These are phyloP conservation scores for Gnaphalium uliginosum DNA, from an alignment of 129 eudicot genomes.

Conservation along the genomic window DNA sequence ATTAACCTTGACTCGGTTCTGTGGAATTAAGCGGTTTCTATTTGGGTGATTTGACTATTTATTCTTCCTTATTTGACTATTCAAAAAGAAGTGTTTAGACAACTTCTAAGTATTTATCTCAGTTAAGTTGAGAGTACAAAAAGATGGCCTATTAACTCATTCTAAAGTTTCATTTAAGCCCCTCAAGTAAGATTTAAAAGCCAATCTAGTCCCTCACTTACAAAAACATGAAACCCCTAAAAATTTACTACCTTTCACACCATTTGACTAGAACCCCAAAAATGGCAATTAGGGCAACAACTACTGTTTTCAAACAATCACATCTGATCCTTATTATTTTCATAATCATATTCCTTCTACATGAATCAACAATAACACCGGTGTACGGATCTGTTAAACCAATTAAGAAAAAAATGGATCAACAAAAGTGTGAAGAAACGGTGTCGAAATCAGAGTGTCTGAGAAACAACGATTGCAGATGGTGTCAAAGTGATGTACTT, in stretches of 20 bases:
- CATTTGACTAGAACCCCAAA: background rate
- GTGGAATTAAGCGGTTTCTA: no score
- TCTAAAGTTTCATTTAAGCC: conserved; percentile 11
- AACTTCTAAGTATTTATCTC: no score
- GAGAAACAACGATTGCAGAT: conserved; percentile 42
- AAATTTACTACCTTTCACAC: background rate
- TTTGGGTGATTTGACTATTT: no score
- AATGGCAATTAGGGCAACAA: conserved; percentile 18
- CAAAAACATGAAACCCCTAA: conserved; percentile 12
- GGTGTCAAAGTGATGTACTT: conserved; percentile 67
- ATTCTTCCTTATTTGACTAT: no score
- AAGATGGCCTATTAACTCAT: conserved; percentile 77
- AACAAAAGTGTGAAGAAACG: conserved; percentile 40
- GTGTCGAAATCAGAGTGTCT: conserved; percentile 52
- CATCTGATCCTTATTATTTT: conserved; percentile 19
- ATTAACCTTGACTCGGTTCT: no score
- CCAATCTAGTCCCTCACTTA: conserved; percentile 10
- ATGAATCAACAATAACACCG: background rate
- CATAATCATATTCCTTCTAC: conserved; percentile 17
- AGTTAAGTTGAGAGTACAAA: no score
- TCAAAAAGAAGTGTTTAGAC: no score
- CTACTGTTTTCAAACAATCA: conserved; percentile 4
- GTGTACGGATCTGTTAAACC: background rate
- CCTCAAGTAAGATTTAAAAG: background rate
- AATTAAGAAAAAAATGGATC: conserved; percentile 21